These are phyloP conservation scores for Vitis riparia DNA, from an alignment of 164 flowering plant genomes.

Conservation along the genomic window DNA sequence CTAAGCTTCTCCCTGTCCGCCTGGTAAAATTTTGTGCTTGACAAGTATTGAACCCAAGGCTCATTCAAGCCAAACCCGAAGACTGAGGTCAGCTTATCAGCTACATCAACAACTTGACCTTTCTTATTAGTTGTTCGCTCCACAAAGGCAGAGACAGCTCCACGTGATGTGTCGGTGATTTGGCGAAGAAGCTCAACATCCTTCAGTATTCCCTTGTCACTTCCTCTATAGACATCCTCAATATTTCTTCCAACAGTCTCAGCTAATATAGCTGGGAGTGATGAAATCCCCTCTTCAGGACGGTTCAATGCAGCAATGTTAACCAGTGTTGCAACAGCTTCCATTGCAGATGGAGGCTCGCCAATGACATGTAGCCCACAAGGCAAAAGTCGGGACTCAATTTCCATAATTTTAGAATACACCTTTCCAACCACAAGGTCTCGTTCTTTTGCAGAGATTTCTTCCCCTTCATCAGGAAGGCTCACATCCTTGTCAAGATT, in stretches of 20 bases:
- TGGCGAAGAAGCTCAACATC: constrained; percentile 90
- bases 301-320: constrained; percentile 96
- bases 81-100: constrained; percentile 64
- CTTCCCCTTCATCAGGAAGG: constrained; percentile 90
- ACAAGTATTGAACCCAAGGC: constrained; percentile 91
- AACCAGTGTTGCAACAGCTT: constrained; percentile 98
- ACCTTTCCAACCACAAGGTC: constrained; percentile 94
- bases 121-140: constrained; percentile 73
- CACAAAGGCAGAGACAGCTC: constrained; percentile 77
- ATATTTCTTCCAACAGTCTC: constrained; percentile 76
- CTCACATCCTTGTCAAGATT: constrained; percentile 97
- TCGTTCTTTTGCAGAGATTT: constrained; percentile 64
- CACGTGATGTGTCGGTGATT: constrained; percentile 92
- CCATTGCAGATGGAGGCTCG: constrained; percentile 98
- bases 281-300: constrained; percentile 74
- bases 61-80: constrained; percentile 90
- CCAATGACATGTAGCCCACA: constrained; percentile 99
- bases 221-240: constrained; percentile 85
- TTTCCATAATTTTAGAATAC: constrained; percentile 97
- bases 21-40: constrained; percentile 70
- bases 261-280: constrained; percentile 83
- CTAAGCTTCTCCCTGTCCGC: constrained; percentile 89
- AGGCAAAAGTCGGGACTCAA: constrained; percentile 90
- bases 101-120: constrained; percentile 95
- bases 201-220: constrained; percentile 76